Percentiles rank a stretch among this genome's conserved stretches.
Conservation (phyloP, 805 yeast genomes). For the Lipomyces starkeyi region DNA sequence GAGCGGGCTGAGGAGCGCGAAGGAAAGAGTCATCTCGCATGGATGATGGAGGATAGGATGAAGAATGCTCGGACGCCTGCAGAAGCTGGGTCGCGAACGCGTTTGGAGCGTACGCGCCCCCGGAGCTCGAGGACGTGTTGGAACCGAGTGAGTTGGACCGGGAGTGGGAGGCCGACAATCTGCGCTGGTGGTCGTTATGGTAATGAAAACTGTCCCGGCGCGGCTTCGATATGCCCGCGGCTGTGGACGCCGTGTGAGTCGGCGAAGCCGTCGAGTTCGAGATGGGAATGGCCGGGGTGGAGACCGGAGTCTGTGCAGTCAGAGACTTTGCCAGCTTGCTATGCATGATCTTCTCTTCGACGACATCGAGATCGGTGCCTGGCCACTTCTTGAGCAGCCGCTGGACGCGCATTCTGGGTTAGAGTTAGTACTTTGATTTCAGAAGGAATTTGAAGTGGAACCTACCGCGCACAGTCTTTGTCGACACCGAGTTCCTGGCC, state of each 20-base stretch:
- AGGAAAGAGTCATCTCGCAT: slow-evolving; percentile 12
- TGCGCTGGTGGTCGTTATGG: slow-evolving; percentile 11
- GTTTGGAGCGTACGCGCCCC: slow-evolving; percentile 19
- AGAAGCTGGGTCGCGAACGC: slow-evolving; percentile 21
- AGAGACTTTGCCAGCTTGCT: slow-evolving; percentile 24
- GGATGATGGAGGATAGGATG: slow-evolving; percentile 8
- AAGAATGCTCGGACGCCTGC: slow-evolving; percentile 8
- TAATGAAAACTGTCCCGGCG: slow-evolving; percentile 24
- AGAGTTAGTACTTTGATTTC: neutral
- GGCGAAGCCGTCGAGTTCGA: slow-evolving; percentile 6
- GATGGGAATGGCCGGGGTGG: neutral
- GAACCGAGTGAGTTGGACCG: slow-evolving; percentile 6
- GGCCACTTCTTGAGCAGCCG: slow-evolving; percentile 37
- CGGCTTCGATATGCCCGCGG: slow-evolving; percentile 21
- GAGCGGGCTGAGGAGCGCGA: slow-evolving; percentile 21
- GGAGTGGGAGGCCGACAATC: slow-evolving; percentile 9
- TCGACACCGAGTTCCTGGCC: slow-evolving; percentile 38
- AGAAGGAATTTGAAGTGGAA: neutral
- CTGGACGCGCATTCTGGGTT: slow-evolving; percentile 36
- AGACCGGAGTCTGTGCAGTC: neutral
- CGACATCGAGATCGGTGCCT: slow-evolving; percentile 33
- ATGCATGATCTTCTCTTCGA: slow-evolving; percentile 35
- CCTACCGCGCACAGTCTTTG: slow-evolving; percentile 36
- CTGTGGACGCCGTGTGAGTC: slow-evolving; percentile 6
- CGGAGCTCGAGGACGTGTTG: slow-evolving; percentile 6